phyloP scores from a whole-genome alignment of 176 grass and related monocot genomes.

The Zea luxurians region DNA sequence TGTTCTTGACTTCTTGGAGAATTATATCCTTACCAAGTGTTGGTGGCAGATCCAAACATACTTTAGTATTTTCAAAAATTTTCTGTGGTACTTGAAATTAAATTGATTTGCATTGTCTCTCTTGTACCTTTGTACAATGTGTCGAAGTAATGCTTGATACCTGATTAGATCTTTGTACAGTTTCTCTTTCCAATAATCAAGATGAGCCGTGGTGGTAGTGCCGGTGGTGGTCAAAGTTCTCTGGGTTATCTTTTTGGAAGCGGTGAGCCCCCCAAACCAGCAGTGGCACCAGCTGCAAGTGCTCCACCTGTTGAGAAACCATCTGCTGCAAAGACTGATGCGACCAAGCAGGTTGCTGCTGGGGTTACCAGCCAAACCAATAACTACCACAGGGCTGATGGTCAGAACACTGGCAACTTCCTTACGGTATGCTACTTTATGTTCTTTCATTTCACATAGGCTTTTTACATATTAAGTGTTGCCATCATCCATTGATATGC shows the following conservation, averaged over 20 bases:
- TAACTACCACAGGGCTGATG: conserved; percentile 72
- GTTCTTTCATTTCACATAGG: neutral
- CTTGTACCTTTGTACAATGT: neutral
- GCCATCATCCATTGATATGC: neutral
- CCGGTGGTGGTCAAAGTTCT: conserved; percentile 69
- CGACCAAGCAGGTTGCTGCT: conserved; percentile 58
- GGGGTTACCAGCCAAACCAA: conserved; percentile 59
- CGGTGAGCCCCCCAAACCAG: conserved; percentile 30
- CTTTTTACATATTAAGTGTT: neutral
- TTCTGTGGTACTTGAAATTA: neutral
- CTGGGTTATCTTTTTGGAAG: conserved; percentile 74
- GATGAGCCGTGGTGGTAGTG: conserved; percentile 79
- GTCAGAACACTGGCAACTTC: conserved; percentile 81
- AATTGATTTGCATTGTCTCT: neutral
- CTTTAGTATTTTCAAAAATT: neutral
- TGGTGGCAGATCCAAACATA: neutral
- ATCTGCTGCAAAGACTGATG: conserved; percentile 35
- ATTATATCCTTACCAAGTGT: neutral
- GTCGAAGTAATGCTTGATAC: conserved; percentile 2
- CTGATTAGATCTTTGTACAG: conserved; percentile 11
- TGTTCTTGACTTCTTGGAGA: neutral
- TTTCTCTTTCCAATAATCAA: conserved; percentile 31
- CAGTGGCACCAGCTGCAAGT: neutral
- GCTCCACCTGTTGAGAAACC: conserved; percentile 47
- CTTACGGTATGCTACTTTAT: conserved; percentile 52